These are phyloP conservation scores for Penicillium pancosmium DNA, from an alignment of 495 filamentous ascomycete genomes.

Conservation along the genomic window DNA sequence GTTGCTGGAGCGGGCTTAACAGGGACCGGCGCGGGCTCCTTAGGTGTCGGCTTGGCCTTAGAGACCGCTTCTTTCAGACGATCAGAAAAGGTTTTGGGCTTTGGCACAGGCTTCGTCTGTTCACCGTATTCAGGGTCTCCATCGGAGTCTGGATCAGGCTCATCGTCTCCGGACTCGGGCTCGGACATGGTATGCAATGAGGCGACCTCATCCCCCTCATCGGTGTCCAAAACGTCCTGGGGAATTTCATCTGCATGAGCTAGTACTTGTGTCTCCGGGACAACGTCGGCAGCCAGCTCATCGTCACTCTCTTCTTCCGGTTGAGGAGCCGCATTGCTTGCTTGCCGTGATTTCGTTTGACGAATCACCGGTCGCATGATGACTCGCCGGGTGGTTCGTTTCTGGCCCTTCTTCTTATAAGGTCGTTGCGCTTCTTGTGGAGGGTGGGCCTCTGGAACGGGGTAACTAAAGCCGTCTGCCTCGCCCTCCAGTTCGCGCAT, in stretches of 20 bases:
- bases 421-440: constrained; percentile 56
- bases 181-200: constrained; percentile 41
- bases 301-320: constrained; percentile 35
- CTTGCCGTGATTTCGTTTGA: constrained; percentile 37
- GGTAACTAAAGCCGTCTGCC: constrained; percentile 37
- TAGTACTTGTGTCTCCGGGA: constrained; percentile 40
- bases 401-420: constrained; percentile 93
- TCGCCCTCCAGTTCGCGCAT: constrained; percentile 77
- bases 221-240: constrained; percentile 21
- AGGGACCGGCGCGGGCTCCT: constrained; percentile 24
- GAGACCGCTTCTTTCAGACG: constrained; percentile 48
- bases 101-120: constrained; percentile 22
- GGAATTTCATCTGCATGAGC: constrained; percentile 8
- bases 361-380: constrained; percentile 64
- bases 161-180: constrained; percentile 31
- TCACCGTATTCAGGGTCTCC: constrained; percentile 36
- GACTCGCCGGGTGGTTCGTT: constrained; percentile 78
- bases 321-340: constrained; percentile 25
- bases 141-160: not conserved
- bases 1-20: constrained; percentile 17
- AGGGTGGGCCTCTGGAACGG: constrained; percentile 63
- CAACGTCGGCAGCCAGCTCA: constrained; percentile 26
- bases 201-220: constrained; percentile 28
- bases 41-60: constrained; percentile 27
- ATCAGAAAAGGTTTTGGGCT: constrained; percentile 47